Evolutionary conservation across 495 filamentous ascomycete genomes (phyloP).

Genomic region (Penicillium bovifimosum): DNA sequence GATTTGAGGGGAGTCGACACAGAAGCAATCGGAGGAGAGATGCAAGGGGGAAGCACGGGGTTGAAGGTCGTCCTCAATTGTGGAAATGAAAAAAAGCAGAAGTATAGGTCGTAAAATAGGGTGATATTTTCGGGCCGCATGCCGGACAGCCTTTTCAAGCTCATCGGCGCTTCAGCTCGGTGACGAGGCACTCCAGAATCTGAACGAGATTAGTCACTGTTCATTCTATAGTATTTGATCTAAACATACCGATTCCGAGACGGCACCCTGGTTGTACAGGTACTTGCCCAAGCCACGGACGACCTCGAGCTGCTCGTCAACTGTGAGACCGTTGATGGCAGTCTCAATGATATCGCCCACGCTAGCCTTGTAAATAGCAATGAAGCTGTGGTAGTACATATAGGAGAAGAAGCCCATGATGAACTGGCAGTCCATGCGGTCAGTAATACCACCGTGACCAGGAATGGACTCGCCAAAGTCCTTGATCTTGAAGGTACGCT

Average conservation of each 20-base stretch:
- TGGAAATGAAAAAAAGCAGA: conserved; percentile 3
- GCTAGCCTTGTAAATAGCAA: conserved; percentile 74
- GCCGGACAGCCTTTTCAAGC: not conserved
- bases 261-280: conserved; percentile 74
- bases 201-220: conserved; percentile 17
- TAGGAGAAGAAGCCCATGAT: conserved; percentile 99
- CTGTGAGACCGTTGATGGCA: conserved; percentile 74
- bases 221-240: not conserved
- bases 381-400: conserved; percentile 98
- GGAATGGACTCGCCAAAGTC: conserved; percentile 98
- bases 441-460: conserved; percentile 96
- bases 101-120: conserved; percentile 16
- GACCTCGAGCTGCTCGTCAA: conserved; percentile 85
- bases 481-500: conserved; percentile 99
- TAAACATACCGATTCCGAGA: conserved; percentile 54
- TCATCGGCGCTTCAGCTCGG: conserved; percentile 40
- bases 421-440: conserved; percentile 99
- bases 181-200: conserved; percentile 40
- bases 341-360: conserved; percentile 83
- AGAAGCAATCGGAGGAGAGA: conserved; percentile 1
- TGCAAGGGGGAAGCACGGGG: conserved; percentile 9
- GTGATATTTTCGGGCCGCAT: conserved; percentile 21
- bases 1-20: conserved; percentile 4
- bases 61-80: conserved; percentile 5
- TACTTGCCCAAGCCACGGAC: conserved; percentile 79